Percentiles rank a stretch among this genome's conserved stretches.
phyloP scores from a whole-genome alignment of 2,329 filamentous ascomycete genomes.

The Paecilomyces sp. region DNA sequence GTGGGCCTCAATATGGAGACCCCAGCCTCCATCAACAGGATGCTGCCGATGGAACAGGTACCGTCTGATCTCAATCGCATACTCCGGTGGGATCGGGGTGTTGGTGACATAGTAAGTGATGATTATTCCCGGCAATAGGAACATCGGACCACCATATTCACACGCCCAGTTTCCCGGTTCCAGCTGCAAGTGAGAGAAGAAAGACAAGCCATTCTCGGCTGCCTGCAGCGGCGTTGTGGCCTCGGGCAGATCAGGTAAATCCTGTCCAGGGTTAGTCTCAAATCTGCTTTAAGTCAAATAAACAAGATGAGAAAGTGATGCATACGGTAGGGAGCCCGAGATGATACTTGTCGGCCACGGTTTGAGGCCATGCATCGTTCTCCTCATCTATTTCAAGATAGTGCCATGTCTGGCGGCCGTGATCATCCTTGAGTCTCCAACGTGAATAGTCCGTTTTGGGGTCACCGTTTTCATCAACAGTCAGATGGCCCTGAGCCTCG shows the following conservation, averaged over 20 bases:
- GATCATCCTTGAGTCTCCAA: constrained; percentile 80
- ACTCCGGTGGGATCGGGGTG: constrained; percentile 72
- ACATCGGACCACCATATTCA: constrained; percentile 97
- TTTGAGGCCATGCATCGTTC: constrained; percentile 73
- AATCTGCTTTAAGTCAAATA: too few relatives aligned
- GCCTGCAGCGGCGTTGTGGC: constrained; percentile 68
- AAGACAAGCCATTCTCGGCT: constrained; percentile 74
- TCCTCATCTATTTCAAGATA: constrained; percentile 72
- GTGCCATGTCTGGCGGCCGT: constrained; percentile 87
- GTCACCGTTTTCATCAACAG: constrained; percentile 26
- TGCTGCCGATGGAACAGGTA: constrained; percentile 84
- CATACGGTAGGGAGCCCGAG: constrained; percentile 70
- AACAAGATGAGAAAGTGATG: constrained; percentile 7
- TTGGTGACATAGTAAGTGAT: constrained; percentile 84
- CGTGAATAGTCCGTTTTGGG: constrained; percentile 66
- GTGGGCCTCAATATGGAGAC: constrained; percentile 87
- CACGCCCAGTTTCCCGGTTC: constrained; percentile 90
- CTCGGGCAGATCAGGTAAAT: constrained; percentile 62
- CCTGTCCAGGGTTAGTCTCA: constrained; percentile 41
- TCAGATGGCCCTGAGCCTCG: constrained; percentile 26
- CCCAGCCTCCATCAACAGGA: constrained; percentile 91
- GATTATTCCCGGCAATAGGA: constrained; percentile 78
- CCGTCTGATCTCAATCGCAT: constrained; percentile 82
- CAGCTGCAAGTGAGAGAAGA: constrained; percentile 85
- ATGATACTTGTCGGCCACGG: constrained; percentile 80